Conservation (phyloP, 768 basidiomycete species). For the Vararia minispora region DNA sequence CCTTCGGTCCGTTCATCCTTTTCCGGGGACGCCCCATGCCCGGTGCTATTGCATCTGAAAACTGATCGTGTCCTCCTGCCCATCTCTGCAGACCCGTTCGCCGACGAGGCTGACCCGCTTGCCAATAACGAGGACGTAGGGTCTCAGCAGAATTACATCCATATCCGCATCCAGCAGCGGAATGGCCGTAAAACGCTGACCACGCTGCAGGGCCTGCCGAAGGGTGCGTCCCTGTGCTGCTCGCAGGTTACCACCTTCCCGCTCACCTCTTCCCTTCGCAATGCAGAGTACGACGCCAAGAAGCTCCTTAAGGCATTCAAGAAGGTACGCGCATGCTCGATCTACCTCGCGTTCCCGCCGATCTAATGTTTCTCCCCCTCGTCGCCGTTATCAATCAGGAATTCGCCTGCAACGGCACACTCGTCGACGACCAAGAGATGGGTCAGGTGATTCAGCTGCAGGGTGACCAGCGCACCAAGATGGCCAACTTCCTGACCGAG, state of each 20-base stretch:
- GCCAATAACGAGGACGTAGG: slow-evolving; percentile 65
- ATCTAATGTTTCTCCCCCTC: neutral
- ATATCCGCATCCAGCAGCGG: slow-evolving; percentile 97
- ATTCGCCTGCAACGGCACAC: slow-evolving; percentile 96
- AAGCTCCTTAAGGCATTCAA: slow-evolving; percentile 99
- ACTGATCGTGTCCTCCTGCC: slow-evolving; percentile 7
- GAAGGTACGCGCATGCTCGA: slow-evolving; percentile 48
- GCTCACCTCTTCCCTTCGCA: slow-evolving; percentile 5
- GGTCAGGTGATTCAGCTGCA: slow-evolving; percentile 98
- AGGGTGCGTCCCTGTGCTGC: slow-evolving; percentile 42
- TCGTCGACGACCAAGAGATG: slow-evolving; percentile 91
- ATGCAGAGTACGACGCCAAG: slow-evolving; percentile 87
- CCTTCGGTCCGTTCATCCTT: slow-evolving; percentile 49
- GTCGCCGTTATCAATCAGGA: slow-evolving; percentile 40
- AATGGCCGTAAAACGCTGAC: slow-evolving; percentile 99
- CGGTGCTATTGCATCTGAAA: slow-evolving; percentile 13
- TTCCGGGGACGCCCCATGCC: slow-evolving; percentile 3
- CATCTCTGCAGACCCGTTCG: slow-evolving; percentile 78
- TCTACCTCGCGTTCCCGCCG: neutral
- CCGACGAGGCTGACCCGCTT: slow-evolving; percentile 84
- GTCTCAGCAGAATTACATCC: slow-evolving; percentile 76
- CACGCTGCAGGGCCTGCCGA: slow-evolving; percentile 90
- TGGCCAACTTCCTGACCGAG: slow-evolving; percentile 75
- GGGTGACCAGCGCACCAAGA: slow-evolving; percentile 93
- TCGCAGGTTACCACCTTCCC: slow-evolving; percentile 6